These are phyloP conservation scores for Puccinia coronata DNA, from an alignment of 1,284 basidiomycete species.

Conservation along the genomic window DNA sequence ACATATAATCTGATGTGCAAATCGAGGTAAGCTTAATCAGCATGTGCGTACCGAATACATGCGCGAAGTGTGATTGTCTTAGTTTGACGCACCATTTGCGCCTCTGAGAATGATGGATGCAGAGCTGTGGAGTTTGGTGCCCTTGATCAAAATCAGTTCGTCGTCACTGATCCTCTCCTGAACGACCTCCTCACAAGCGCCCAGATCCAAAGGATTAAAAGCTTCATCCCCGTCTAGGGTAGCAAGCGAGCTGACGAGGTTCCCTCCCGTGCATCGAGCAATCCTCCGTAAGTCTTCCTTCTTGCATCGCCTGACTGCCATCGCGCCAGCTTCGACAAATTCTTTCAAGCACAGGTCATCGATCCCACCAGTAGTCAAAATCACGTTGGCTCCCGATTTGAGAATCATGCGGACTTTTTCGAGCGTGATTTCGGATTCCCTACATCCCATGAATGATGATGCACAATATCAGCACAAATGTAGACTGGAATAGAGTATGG, in stretches of 20 bases:
- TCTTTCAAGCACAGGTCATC: constrained; percentile 98
- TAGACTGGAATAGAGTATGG: neutral
- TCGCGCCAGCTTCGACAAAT: constrained; percentile 98
- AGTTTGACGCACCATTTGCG: constrained; percentile 67
- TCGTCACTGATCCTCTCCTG: constrained; percentile 99
- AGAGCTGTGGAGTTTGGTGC: constrained; percentile 93
- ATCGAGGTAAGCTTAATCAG: neutral
- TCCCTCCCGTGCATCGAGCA: constrained; percentile 94
- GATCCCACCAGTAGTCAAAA: constrained; percentile 97
- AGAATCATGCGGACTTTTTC: constrained; percentile 96
- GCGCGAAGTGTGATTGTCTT: neutral
- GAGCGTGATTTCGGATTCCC: constrained; percentile 93
- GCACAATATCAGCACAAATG: constrained; percentile 1
- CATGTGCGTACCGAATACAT: neutral
- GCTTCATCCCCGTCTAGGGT: constrained; percentile 98
- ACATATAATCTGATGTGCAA: constrained; percentile 75
- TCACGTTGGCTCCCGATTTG: constrained; percentile 92
- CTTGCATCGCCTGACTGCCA: constrained; percentile 95
- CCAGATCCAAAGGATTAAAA: constrained; percentile 86
- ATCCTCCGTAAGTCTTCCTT: constrained; percentile 97
- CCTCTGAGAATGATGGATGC: constrained; percentile 91
- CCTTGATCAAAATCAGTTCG: constrained; percentile 94
- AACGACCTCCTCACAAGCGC: constrained; percentile 88
- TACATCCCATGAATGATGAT: constrained; percentile 57
- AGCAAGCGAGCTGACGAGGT: constrained; percentile 85